phyloP scores from a whole-genome alignment of 352 stramenopile genomes.

The Phytopythium kandeliae region DNA sequence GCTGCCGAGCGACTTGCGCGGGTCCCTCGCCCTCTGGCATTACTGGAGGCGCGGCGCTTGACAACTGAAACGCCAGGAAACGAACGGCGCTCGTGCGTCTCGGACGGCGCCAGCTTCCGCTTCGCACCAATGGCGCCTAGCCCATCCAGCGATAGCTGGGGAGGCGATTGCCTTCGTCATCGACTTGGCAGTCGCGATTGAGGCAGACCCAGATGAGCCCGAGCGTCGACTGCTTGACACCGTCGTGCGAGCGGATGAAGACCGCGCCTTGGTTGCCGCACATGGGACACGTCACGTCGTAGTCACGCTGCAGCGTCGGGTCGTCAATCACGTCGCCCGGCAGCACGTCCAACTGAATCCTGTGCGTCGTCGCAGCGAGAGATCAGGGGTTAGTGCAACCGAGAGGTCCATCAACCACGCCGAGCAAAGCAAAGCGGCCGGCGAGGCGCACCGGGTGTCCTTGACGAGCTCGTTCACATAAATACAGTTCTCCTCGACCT shows the following conservation, averaged over 20 bases:
- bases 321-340: constrained; percentile 85
- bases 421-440: too few species aligned
- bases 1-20: too few species aligned
- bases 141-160: constrained; percentile 87
- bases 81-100: too few species aligned
- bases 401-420: background rate
- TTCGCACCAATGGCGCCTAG: constrained; percentile 14
- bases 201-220: constrained; percentile 87
- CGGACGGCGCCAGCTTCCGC: too few species aligned
- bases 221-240: constrained; percentile 83
- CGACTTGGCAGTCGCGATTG: constrained; percentile 82
- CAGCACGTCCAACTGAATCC: constrained; percentile 81
- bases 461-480: constrained; percentile 89
- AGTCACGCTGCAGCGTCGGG: constrained; percentile 84
- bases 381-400: constrained; percentile 1
- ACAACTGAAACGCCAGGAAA: too few species aligned
- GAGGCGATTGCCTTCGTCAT: constrained; percentile 80
- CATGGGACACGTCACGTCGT: constrained; percentile 79
- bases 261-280: constrained; percentile 75
- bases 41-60: too few species aligned
- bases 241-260: constrained; percentile 86
- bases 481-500: constrained; percentile 89
- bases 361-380: constrained; percentile 8
- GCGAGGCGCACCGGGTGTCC: constrained; percentile 61
- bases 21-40: too few species aligned